phyloP scores from a whole-genome alignment of 1,139 yeast species.

The Taphrina sp. region DNA sequence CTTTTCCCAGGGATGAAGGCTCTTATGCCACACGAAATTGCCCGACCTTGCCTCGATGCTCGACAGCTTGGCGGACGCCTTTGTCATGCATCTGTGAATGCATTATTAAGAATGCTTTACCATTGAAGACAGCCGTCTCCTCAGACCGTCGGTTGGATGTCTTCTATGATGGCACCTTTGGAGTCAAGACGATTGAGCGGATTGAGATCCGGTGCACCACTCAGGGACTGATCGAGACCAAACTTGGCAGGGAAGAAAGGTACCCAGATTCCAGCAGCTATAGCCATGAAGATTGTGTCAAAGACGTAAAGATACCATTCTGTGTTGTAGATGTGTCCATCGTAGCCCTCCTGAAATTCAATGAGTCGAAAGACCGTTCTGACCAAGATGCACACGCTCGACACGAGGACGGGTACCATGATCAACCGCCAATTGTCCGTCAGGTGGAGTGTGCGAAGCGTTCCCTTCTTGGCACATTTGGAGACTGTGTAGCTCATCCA shows the following conservation, averaged over 20 bases:
- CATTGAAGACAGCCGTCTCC: no score
- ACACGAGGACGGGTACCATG: slow-evolving; percentile 40
- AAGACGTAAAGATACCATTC: slow-evolving; percentile 48
- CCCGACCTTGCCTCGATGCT: no score
- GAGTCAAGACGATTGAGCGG: no score
- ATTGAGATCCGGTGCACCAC: no score
- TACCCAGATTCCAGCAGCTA: slow-evolving; percentile 7
- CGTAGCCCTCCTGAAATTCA: slow-evolving; percentile 48
- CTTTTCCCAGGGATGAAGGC: no score
- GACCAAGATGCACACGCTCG: slow-evolving; percentile 46
- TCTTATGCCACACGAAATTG: no score
- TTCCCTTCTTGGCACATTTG: not conserved
- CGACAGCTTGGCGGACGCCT: no score
- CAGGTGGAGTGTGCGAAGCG: not conserved
- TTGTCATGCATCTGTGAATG: no score
- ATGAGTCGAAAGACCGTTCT: slow-evolving; percentile 49
- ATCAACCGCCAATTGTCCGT: slow-evolving; percentile 27
- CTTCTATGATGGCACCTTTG: no score
- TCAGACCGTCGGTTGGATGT: no score
- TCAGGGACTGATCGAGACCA: slow-evolving; percentile 20
- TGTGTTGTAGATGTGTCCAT: slow-evolving; percentile 46
- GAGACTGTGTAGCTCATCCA: slow-evolving; percentile 29
- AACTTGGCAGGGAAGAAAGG: slow-evolving; percentile 22
- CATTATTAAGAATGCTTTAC: no score
- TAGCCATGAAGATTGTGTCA: slow-evolving; percentile 42